Conservation (phyloP, 2,329 filamentous ascomycete genomes). For the Clonostachys chloroleuca region DNA sequence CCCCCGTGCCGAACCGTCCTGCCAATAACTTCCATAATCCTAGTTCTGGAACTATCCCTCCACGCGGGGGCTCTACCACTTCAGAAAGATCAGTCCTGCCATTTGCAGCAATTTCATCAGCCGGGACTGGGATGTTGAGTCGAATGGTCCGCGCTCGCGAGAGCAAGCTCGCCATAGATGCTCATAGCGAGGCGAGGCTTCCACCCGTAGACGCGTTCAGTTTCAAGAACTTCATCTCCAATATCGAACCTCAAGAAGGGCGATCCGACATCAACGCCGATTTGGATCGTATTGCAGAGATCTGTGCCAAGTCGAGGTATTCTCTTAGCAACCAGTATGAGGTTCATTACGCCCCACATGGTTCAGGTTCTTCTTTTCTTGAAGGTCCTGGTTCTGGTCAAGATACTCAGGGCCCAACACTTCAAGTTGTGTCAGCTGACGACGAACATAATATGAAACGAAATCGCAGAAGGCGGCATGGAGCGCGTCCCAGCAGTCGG, state of each 20-base stretch:
- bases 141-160: conserved; percentile 35
- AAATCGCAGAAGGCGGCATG: conserved; percentile 33
- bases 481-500: conserved; percentile 39
- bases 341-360: conserved; percentile 59
- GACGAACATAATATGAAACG: conserved; percentile 41
- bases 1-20: conserved; percentile 29
- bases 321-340: conserved; percentile 65
- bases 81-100: conserved; percentile 21
- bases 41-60: conserved; percentile 13
- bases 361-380: conserved; percentile 47
- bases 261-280: conserved; percentile 48
- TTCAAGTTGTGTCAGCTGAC: conserved; percentile 53
- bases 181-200: conserved; percentile 36
- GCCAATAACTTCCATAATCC: conserved; percentile 17
- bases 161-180: conserved; percentile 7
- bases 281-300: conserved; percentile 62
- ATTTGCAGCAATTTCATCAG: conserved; percentile 21
- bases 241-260: conserved; percentile 37
- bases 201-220: conserved; percentile 60
- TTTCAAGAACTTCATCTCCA: conserved; percentile 60
- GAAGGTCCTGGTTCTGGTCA: conserved; percentile 17
- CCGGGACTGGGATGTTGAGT: conserved; percentile 32
- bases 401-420: conserved; percentile 40
- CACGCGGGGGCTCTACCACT: conserved; percentile 18
- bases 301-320: conserved; percentile 60